Percentiles rank a stretch among this genome's conserved stretches.
phyloP scores from a whole-genome alignment of 2,329 filamentous ascomycete species.

The Diaporthe sp. region DNA sequence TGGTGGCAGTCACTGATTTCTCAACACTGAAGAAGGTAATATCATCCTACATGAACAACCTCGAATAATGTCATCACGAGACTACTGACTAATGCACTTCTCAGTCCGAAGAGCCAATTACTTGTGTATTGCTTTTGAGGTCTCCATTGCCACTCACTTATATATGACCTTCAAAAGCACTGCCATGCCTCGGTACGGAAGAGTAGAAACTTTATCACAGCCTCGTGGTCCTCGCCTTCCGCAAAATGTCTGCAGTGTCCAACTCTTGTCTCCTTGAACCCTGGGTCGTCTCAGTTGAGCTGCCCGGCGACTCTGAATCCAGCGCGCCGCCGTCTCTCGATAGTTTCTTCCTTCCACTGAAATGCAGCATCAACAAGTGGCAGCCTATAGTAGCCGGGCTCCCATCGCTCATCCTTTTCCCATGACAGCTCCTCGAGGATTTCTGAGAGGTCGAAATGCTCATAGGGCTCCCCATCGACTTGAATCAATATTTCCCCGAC shows the following conservation, averaged over 20 bases:
- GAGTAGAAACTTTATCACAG: too few species aligned
- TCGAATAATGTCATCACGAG: too few species aligned
- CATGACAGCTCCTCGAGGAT: background rate
- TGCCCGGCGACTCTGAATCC: background rate
- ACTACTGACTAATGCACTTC: too few species aligned
- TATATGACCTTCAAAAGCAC: too few species aligned
- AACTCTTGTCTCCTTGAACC: background rate
- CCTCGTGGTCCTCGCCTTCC: background rate
- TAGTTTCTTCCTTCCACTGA: background rate
- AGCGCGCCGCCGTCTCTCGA: background rate
- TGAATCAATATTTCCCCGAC: background rate
- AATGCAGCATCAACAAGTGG: background rate
- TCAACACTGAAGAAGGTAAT: too few species aligned
- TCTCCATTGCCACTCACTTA: too few species aligned
- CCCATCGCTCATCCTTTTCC: background rate
- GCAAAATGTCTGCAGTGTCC: background rate
- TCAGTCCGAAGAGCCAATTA: too few species aligned
- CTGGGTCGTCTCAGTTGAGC: background rate
- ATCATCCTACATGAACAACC: too few species aligned
- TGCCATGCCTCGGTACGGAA: too few species aligned
- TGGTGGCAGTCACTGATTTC: too few species aligned
- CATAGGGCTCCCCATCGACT: background rate
- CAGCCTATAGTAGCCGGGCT: background rate
- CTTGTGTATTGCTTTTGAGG: too few species aligned
- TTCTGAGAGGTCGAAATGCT: background rate